Evolutionary conservation across 139 green algal genomes (phyloP).

Genomic region (Pycnococcus provasolii): DNA sequence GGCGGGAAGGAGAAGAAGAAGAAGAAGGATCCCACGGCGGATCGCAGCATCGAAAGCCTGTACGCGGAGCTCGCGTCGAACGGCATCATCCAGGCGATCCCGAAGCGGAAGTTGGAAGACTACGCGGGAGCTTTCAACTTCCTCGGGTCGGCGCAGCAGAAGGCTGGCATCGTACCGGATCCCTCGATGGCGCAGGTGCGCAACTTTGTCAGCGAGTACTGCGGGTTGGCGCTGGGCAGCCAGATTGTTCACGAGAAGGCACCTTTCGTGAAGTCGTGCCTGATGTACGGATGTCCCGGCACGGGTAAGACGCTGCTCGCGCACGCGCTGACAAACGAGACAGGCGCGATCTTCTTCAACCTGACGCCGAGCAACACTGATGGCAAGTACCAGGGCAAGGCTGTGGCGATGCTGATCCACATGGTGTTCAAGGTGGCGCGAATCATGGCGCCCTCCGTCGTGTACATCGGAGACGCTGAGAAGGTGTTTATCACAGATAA

Average conservation of each 20-base stretch:
- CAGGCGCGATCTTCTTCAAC: slow-evolving; percentile 71
- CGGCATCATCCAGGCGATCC: slow-evolving; percentile 49
- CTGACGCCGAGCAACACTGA: slow-evolving; percentile 65
- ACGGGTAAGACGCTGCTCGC: slow-evolving; percentile 75
- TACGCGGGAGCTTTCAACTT: slow-evolving; percentile 44
- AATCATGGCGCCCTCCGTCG: slow-evolving; percentile 68
- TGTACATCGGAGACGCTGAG: slow-evolving; percentile 80
- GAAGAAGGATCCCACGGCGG: slow-evolving; percentile 74
- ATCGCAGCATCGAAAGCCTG: slow-evolving; percentile 70
- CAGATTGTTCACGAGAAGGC: slow-evolving; percentile 48
- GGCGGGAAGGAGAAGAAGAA: slow-evolving; percentile 55
- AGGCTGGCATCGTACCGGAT: slow-evolving; percentile 49
- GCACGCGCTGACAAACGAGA: slow-evolving; percentile 45
- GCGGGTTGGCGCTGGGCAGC: slow-evolving; percentile 61
- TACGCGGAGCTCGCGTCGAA: slow-evolving; percentile 72
- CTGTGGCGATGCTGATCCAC: slow-evolving; percentile 67
- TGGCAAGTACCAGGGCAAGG: slow-evolving; percentile 68
- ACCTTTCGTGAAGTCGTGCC: slow-evolving; percentile 35
- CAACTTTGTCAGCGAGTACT: slow-evolving; percentile 61
- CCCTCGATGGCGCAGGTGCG: slow-evolving; percentile 58
- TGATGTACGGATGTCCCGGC: slow-evolving; percentile 64
- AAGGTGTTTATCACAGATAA: slow-evolving; percentile 82
- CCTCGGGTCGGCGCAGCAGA: slow-evolving; percentile 36
- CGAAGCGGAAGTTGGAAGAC: slow-evolving; percentile 41
- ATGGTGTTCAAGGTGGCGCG: slow-evolving; percentile 59